phyloP scores from a whole-genome alignment of 2,329 filamentous ascomycete species.

The Didymella exigua region DNA sequence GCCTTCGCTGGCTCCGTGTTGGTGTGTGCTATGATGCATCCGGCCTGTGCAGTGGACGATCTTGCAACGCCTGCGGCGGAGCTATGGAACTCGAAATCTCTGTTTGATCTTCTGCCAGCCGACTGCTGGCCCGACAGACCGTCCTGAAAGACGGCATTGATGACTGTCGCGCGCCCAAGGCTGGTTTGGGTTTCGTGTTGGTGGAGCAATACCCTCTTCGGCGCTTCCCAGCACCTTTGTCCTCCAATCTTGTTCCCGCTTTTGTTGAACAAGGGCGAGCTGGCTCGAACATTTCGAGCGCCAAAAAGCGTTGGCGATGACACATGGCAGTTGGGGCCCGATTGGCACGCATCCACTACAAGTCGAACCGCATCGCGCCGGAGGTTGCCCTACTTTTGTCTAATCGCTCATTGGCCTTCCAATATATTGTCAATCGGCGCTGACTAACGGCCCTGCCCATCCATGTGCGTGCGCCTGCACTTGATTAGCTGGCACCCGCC shows the following conservation, averaged over 20 bases:
- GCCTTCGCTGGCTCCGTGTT: conserved; percentile 37
- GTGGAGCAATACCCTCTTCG: conserved; percentile 29
- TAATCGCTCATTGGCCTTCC: conserved; percentile 31
- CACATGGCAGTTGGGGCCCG: conserved; percentile 36
- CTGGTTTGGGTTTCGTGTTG: conserved; percentile 44
- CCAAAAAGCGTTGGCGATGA: conserved; percentile 38
- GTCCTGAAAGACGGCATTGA: conserved; percentile 26
- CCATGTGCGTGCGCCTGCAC: conserved; percentile 21
- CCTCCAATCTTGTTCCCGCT: conserved; percentile 24
- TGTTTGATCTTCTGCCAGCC: conserved; percentile 27
- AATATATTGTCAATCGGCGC: conserved; percentile 35
- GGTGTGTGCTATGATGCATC: conserved; percentile 40
- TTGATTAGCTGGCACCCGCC: conserved; percentile 23
- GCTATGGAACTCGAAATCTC: conserved; percentile 29
- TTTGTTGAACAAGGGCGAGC: conserved; percentile 31
- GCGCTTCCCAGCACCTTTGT: conserved; percentile 27
- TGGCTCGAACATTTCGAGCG: conserved; percentile 34
- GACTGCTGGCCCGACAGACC: conserved; percentile 31
- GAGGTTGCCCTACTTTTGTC: conserved; percentile 23
- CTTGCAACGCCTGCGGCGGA: conserved; percentile 39
- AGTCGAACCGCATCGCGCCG: conserved; percentile 18
- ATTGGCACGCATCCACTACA: conserved; percentile 24
- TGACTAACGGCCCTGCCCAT: conserved; percentile 34
- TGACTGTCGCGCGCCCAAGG: conserved; percentile 28
- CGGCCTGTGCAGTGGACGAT: conserved; percentile 38